Evolutionary conservation across 768 basidiomycete genomes (phyloP).

Genomic region (Lactarius deliciosus): DNA sequence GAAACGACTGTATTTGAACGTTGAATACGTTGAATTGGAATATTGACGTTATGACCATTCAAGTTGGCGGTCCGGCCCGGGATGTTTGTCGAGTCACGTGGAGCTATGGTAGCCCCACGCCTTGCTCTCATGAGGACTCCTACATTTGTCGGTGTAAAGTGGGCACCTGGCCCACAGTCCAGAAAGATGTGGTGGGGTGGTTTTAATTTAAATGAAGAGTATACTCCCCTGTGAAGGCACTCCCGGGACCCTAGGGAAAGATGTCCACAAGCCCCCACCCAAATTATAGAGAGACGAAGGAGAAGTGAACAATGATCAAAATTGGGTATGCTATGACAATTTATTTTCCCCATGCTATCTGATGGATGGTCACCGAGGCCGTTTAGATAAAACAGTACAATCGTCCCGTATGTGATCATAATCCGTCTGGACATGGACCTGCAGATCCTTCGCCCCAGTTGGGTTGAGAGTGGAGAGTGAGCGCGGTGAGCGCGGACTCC

Average conservation of each 20-base stretch:
- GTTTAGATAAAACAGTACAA: neutral
- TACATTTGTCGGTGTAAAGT: too few relatives aligned
- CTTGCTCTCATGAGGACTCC: too few relatives aligned
- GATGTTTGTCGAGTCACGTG: too few relatives aligned
- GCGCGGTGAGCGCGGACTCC: conserved; percentile 1
- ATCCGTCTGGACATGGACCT: conserved; percentile 23
- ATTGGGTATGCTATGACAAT: neutral
- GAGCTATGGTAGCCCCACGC: too few relatives aligned
- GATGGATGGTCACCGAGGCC: neutral
- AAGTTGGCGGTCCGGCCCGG: too few relatives aligned
- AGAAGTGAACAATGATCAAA: neutral
- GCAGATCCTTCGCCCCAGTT: conserved; percentile 6
- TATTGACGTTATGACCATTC: too few relatives aligned
- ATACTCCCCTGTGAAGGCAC: too few relatives aligned
- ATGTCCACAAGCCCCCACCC: neutral
- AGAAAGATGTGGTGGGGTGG: too few relatives aligned
- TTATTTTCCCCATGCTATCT: neutral
- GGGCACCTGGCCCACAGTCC: too few relatives aligned
- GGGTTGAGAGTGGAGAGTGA: neutral
- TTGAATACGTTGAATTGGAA: too few relatives aligned
- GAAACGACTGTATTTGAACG: too few relatives aligned
- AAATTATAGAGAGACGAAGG: neutral
- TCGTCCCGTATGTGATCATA: conserved; percentile 6
- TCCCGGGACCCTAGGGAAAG: neutral
- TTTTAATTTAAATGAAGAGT: too few relatives aligned